These are phyloP conservation scores for Chamaecyparis obtusa DNA, from an alignment of 75 land plant genomes.

Conservation along the genomic window DNA sequence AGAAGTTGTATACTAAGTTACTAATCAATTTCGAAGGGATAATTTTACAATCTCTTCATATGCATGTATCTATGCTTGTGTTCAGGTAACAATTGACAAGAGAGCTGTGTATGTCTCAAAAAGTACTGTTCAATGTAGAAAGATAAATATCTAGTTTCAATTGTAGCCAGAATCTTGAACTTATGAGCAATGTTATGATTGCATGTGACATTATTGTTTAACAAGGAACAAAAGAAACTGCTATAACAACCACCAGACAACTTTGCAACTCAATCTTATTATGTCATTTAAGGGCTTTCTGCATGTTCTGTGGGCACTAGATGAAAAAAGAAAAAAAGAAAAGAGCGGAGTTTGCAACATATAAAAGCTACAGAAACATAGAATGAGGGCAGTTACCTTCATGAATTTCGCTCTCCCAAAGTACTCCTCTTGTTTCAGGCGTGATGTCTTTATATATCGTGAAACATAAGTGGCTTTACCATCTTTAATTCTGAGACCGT, in stretches of 20 bases:
- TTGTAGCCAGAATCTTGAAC: neutral
- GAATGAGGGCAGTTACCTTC: slow-evolving; percentile 47
- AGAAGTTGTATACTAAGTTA: neutral
- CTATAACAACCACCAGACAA: neutral
- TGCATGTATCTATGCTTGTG: neutral
- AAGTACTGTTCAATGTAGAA: neutral
- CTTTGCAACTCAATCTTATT: neutral
- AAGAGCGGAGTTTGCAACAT: neutral
- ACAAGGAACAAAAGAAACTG: neutral
- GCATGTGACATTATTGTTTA: neutral
- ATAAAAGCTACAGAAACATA: neutral
- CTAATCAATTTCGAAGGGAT: neutral
- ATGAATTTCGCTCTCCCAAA: slow-evolving; percentile 82
- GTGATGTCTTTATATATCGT: slow-evolving; percentile 82
- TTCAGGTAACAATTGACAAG: neutral
- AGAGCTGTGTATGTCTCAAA: neutral
- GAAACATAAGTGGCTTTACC: slow-evolving; percentile 96
- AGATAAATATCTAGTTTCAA: too few species aligned
- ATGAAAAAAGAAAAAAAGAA: neutral
- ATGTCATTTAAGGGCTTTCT: neutral
- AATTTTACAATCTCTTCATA: neutral
- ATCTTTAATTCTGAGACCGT: slow-evolving; percentile 90
- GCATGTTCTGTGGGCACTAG: neutral
- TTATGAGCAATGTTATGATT: neutral
- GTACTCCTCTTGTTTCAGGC: slow-evolving; percentile 80